Conservation (phyloP, 202 grass and related monocot genomes). For the Schoenoplectus triqueter region DNA sequence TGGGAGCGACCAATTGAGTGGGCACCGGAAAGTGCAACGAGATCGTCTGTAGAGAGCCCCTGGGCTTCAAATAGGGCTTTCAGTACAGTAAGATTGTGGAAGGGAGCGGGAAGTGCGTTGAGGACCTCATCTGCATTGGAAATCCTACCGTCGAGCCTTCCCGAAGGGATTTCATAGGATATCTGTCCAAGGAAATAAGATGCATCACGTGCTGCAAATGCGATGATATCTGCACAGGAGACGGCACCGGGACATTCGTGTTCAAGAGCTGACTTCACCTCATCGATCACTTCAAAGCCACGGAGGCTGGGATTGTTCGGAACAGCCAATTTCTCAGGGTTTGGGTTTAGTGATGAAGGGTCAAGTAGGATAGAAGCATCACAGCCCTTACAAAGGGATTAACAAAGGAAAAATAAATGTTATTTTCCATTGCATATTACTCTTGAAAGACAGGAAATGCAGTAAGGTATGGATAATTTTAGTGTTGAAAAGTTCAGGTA, state of each 20-base stretch:
- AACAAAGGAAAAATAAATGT: background rate
- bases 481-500: no score
- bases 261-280: slow-evolving; percentile 48
- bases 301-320: slow-evolving; percentile 49
- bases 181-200: slow-evolving; percentile 47
- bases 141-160: slow-evolving; percentile 47
- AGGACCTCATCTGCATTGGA: slow-evolving; percentile 47
- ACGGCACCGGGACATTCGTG: slow-evolving; percentile 30
- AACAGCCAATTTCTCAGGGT: slow-evolving; percentile 40
- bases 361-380: slow-evolving; percentile 60
- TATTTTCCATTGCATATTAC: no score
- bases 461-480: no score
- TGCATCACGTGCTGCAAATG: slow-evolving; percentile 61
- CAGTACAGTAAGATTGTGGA: slow-evolving; percentile 11
- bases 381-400: slow-evolving; percentile 46
- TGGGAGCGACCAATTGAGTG: slow-evolving; percentile 33
- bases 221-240: slow-evolving; percentile 63
- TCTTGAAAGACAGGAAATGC: no score
- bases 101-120: slow-evolving; percentile 47
- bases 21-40: slow-evolving; percentile 7
- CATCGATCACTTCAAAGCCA: slow-evolving; percentile 64
- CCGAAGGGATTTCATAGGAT: slow-evolving; percentile 38
- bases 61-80: background rate
- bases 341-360: slow-evolving; percentile 12
- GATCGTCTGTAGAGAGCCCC: background rate